Evolutionary conservation across 352 stramenopile species (phyloP).

Genomic region (Phytophthora lateralis): DNA sequence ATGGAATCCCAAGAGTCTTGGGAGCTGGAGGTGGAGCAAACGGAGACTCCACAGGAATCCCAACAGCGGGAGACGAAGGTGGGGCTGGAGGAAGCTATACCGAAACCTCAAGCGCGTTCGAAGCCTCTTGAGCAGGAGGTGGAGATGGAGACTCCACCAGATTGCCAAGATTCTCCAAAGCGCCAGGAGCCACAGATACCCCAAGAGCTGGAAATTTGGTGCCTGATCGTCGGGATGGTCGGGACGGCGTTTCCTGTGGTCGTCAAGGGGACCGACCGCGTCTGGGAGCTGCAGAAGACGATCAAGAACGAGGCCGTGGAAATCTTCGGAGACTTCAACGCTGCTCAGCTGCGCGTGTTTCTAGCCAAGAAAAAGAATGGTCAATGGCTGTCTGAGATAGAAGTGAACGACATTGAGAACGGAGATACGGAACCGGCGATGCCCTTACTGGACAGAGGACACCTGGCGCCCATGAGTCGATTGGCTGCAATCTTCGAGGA

Average conservation of each 20-base stretch:
- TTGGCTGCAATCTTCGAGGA: conserved; percentile 22
- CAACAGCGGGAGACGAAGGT: neutral
- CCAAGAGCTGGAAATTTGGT: conserved; percentile 28
- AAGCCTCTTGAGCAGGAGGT: conserved; percentile 8
- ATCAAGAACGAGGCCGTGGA: conserved; percentile 35
- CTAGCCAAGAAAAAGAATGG: conserved; percentile 26
- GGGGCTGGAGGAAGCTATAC: neutral
- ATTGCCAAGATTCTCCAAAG: conserved; percentile 1
- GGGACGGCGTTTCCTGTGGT: conserved; percentile 32
- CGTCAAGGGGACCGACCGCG: conserved; percentile 21
- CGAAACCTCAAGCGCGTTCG: neutral
- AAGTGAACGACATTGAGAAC: conserved; percentile 28
- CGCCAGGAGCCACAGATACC: neutral
- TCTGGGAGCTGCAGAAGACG: conserved; percentile 36
- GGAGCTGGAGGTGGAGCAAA: neutral
- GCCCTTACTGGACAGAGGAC: conserved; percentile 18
- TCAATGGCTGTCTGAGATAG: conserved; percentile 19
- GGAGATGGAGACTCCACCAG: conserved; percentile 7
- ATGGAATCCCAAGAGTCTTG: neutral
- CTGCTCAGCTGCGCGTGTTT: conserved; percentile 25
- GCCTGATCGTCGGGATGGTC: conserved; percentile 35
- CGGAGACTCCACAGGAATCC: conserved; percentile 4
- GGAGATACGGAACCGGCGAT: conserved; percentile 14
- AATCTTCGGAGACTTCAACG: conserved; percentile 35
- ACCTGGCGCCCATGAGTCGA: conserved; percentile 28